Percentiles rank a stretch among this genome's conserved stretches.
These are phyloP conservation scores for Phytopythium kandeliae DNA, from an alignment of 352 stramenopile genomes.

Conservation along the genomic window DNA sequence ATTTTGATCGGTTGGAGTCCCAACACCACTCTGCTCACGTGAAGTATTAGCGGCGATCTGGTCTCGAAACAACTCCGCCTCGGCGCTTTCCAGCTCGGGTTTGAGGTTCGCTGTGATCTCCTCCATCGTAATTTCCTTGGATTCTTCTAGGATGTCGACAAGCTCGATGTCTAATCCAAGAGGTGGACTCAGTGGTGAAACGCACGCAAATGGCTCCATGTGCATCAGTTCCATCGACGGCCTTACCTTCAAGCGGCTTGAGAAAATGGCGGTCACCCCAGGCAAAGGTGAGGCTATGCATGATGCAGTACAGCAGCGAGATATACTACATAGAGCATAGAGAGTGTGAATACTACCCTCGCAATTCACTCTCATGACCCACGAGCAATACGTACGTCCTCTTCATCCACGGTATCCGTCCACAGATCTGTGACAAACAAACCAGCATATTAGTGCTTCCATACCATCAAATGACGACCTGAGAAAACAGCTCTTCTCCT, in stretches of 20 bases:
- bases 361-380: neutral
- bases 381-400: constrained; percentile 41
- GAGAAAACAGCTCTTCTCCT: constrained; percentile 9
- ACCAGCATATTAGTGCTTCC: too few relatives aligned
- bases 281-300: constrained; percentile 54
- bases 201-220: too few relatives aligned
- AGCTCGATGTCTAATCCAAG: constrained; percentile 37
- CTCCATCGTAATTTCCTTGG: constrained; percentile 36
- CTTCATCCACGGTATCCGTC: constrained; percentile 56
- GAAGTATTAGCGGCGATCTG: constrained; percentile 19
- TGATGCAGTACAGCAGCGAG: constrained; percentile 74
- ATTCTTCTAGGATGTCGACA: constrained; percentile 51
- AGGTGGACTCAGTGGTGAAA: neutral
- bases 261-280: constrained; percentile 37
- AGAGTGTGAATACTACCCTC: neutral
- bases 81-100: constrained; percentile 34
- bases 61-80: constrained; percentile 31
- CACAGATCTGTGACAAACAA: constrained; percentile 44
- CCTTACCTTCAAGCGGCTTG: constrained; percentile 42
- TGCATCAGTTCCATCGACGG: constrained; percentile 1
- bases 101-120: constrained; percentile 45
- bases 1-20: neutral
- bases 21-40: neutral
- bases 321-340: constrained; percentile 39
- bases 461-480: too few relatives aligned